Base-by-base conservation (phyloP, 352 stramenopile genomes). In the Phytopythium helicoides region DNA sequence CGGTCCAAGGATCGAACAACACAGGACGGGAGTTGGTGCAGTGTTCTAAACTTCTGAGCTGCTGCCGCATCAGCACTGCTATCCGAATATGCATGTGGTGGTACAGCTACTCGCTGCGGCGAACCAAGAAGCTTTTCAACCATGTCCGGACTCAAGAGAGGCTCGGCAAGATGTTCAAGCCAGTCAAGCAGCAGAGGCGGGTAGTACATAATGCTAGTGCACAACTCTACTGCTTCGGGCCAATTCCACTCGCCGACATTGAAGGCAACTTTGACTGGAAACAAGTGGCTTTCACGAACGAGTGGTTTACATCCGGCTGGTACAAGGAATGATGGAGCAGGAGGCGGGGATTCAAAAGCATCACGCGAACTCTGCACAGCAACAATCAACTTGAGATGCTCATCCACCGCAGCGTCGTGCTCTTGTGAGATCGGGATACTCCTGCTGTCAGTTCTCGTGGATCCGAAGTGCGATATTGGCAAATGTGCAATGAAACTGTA, bases 181-280 rank as follows among this genome's bases (percentile, higher is more conserved):
- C 84, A 94, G 39, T 91, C 81, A 4, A 94, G 64, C 23, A 94
- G 54, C 19, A 94, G 62, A n/a, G 75, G 65, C 6, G 71, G 58
- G 31, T 71, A 60, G 45, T 67, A 66, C 0, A 54, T 49, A 6
- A 40, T 55, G 3, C 60, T 63, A 0, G 47, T 16, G 41, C 73
- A 78, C 35, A 68, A 23, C 2, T 54, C 55, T 14, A 65, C 56
- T 3, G 71, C 76, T 10, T 77, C 56, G 18, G 51, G 44, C 76
- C 83, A 92, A 31, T 86, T 87, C 57, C 68, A 79, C 34, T 89
- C 78, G 8, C 81, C 83, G 6, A 77, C 62, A n/a, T 93, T 92
- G 45, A 92, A 86, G 37, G 70, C 71, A 1, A 90, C 64, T 53
- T 94, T 92, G 54, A 91, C 66, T 0, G 81, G 69, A 26, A 81